phyloP scores from a whole-genome alignment of 2,329 filamentous ascomycete species.

The Corynespora cassiicola region DNA sequence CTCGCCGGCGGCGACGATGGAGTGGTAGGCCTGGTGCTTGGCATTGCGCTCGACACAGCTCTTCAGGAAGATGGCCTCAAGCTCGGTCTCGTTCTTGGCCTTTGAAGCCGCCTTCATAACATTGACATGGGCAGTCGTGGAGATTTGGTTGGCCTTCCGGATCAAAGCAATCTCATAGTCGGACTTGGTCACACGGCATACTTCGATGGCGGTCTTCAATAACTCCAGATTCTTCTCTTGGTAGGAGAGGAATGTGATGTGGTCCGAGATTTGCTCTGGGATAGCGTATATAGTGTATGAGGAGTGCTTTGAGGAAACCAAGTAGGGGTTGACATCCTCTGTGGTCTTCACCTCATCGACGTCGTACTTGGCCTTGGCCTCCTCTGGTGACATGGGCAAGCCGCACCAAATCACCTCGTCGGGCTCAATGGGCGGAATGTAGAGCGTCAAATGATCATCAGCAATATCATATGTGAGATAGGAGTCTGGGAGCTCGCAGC shows the following conservation, averaged over 20 bases:
- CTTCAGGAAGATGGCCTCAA: constrained; percentile 81
- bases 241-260: constrained; percentile 75
- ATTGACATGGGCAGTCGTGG: constrained; percentile 75
- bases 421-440: constrained; percentile 88
- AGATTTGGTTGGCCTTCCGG: constrained; percentile 80
- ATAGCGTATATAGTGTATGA: constrained; percentile 74
- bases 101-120: constrained; percentile 69
- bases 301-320: constrained; percentile 63
- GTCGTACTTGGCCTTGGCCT: constrained; percentile 73
- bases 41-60: constrained; percentile 77
- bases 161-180: constrained; percentile 86
- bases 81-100: constrained; percentile 79
- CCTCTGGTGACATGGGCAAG: constrained; percentile 76
- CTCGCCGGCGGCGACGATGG: constrained; percentile 81
- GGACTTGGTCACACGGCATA: constrained; percentile 81
- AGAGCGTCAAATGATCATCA: constrained; percentile 77
- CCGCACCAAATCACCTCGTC: constrained; percentile 94
- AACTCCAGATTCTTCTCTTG: constrained; percentile 65
- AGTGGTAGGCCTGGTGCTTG: constrained; percentile 84
- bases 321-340: constrained; percentile 76
- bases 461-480: constrained; percentile 82
- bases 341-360: constrained; percentile 75
- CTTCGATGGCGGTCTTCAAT: constrained; percentile 73
- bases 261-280: constrained; percentile 74
- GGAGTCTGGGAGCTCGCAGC: constrained; percentile 81